phyloP scores from a whole-genome alignment of 192 early-diverging fungal species.

The Helicostylum pulchrum region DNA sequence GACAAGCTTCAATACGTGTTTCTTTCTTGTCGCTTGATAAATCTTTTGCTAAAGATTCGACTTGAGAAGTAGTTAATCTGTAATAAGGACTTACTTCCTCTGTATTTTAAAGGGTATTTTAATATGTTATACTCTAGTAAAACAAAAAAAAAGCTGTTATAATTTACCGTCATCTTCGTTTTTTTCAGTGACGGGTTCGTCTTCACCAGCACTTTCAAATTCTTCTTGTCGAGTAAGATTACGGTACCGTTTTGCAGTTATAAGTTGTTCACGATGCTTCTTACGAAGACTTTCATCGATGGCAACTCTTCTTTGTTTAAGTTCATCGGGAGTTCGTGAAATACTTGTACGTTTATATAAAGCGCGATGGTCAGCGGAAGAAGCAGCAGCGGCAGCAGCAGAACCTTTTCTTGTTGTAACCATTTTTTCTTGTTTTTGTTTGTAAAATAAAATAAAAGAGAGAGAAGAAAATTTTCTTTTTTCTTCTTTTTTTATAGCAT shows the following conservation, averaged over 20 bases:
- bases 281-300: conserved; percentile 59
- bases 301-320: conserved; percentile 48
- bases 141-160: background rate
- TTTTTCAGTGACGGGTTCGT: background rate
- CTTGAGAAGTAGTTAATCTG: conserved; percentile 16
- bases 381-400: no score
- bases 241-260: conserved; percentile 64
- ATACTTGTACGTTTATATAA: conserved; percentile 53
- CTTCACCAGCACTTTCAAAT: conserved; percentile 19
- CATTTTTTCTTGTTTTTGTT: no score
- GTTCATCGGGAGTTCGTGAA: conserved; percentile 46
- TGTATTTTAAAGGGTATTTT: background rate
- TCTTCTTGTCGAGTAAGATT: conserved; percentile 31
- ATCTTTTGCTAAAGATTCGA: conserved; percentile 14
- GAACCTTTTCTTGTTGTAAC: no score
- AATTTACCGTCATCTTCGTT: conserved; percentile 17
- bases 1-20: conserved; percentile 22
- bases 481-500: background rate
- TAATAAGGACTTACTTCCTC: conserved; percentile 25
- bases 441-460: no score
- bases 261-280: conserved; percentile 63
- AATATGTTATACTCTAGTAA: background rate
- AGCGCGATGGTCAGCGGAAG: conserved; percentile 21
- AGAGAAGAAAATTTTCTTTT: no score
- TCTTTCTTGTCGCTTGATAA: conserved; percentile 18